These are phyloP conservation scores for Lophium mytilinum DNA, from an alignment of 495 filamentous ascomycete genomes.

Conservation along the genomic window DNA sequence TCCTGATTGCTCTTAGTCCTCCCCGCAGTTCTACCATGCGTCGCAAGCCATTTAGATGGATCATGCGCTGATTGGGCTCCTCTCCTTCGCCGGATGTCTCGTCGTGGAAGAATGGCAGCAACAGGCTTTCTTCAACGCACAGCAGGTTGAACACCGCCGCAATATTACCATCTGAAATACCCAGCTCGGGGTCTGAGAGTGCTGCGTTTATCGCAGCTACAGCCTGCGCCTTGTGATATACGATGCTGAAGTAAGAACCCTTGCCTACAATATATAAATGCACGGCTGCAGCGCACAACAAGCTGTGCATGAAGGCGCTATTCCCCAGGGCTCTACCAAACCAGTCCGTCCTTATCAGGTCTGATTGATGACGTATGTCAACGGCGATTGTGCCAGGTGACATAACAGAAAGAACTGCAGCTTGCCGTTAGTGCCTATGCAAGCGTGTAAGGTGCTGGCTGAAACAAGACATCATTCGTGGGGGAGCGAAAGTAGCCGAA, in stretches of 20 bases:
- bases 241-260: constrained; percentile 20
- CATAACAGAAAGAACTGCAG: constrained; percentile 23
- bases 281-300: constrained; percentile 26
- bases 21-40: constrained; percentile 28
- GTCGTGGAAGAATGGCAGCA: constrained; percentile 14
- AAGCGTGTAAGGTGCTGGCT: background rate
- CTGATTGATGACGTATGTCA: constrained; percentile 25
- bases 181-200: constrained; percentile 21
- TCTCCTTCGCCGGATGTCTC: background rate
- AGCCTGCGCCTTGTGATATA: constrained; percentile 24
- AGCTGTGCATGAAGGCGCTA: constrained; percentile 27
- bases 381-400: constrained; percentile 20
- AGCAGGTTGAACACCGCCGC: constrained; percentile 28
- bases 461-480: too few species aligned
- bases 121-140: constrained; percentile 26
- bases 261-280: constrained; percentile 24
- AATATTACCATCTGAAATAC: constrained; percentile 28
- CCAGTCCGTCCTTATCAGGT: constrained; percentile 28
- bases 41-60: constrained; percentile 26
- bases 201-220: constrained; percentile 25
- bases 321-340: constrained; percentile 24
- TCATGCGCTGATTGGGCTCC: constrained; percentile 19
- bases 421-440: constrained; percentile 7
- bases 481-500: too few species aligned
- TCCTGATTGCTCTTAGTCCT: constrained; percentile 20